phyloP scores from a whole-genome alignment of 352 stramenopile genomes.

The Thraustochytrium striatum region DNA sequence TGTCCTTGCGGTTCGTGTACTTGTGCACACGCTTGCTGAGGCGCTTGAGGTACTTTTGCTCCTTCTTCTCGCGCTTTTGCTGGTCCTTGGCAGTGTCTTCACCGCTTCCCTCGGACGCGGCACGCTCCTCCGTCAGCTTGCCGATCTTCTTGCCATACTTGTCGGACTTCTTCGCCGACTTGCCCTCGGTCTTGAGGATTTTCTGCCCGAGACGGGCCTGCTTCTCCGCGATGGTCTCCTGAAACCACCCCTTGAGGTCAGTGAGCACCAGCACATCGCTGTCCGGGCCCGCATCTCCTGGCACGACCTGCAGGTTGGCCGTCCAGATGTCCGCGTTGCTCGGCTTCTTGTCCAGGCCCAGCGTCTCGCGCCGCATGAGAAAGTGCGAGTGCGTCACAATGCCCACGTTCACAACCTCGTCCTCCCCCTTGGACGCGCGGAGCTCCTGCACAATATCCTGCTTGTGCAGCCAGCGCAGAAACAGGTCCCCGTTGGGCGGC shows the following conservation, averaged over 20 bases:
- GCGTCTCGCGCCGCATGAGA: slow-evolving; percentile 12
- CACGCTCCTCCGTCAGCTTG: neutral
- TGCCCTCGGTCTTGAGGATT: neutral
- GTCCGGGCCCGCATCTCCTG: neutral
- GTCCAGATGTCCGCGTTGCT: slow-evolving; percentile 36
- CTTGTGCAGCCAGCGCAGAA: slow-evolving; percentile 2
- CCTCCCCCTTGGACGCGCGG: neutral
- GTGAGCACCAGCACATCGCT: neutral
- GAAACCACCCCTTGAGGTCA: neutral
- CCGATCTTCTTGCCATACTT: neutral
- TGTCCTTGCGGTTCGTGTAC: neutral
- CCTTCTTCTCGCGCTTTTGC: neutral
- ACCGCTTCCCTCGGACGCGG: neutral
- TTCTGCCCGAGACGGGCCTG: neutral
- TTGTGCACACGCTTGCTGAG: neutral
- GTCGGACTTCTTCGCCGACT: neutral
- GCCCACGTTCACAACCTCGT: slow-evolving; percentile 16
- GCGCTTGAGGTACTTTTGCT: neutral
- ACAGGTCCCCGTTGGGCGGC: neutral
- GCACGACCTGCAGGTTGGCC: neutral
- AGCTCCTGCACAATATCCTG: slow-evolving; percentile 13
- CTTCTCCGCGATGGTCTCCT: neutral
- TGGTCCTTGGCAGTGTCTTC: neutral
- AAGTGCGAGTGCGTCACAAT: slow-evolving; percentile 34
- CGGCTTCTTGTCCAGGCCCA: neutral